Evolutionary conservation across 306 rosid genomes (phyloP), one percentile per base, ranked within the genome.

Genomic region (Lathyrus oleraceus): DNA sequence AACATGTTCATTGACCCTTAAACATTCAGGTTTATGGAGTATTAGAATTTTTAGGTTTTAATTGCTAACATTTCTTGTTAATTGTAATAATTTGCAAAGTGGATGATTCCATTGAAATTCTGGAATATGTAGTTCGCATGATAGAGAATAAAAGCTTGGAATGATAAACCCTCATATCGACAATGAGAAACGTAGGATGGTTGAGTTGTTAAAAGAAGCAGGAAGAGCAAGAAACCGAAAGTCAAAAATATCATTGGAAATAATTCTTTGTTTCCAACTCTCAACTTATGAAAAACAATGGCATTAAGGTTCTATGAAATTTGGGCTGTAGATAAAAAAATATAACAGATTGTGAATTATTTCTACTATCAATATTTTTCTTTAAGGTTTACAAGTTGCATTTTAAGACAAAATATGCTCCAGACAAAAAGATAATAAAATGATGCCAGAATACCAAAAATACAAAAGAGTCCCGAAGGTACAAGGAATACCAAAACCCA

Each of bases 81-180:
- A 43, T 61, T 53, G 56, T 53, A 40, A 47, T 67, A 23, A 8
- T 77, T 70, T 81, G 58, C 38, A 91, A 93, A 79, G 81, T 88
- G 75, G 87, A 88, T 74, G 93, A 89, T 69, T 93, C 97, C 56
- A 88, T 91, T 75, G 96, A 85, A 28, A 81, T 87, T 64, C 76
- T 91, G 77, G 96, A 87, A 64, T 76, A 85, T 72, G 82, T 88
- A 14, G 89, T 91, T 70, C 91, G 93, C 21, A 82, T 88, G 93
- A n/a, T n/a, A 87, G 97, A 82, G 96, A 91, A 69, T 96, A 91
- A 86, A 84, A 87, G 82, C 89, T 87, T 3, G 97, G 93, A 80
- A 85, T 91, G 10, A 89, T 96, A 15, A 85, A 87, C 73, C 92
- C 96, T 16, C 93, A 88, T 44, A 89, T 88, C 54, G 87, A 76